phyloP scores from a whole-genome alignment of 768 basidiomycete genomes.

The Mycena leptocephala region DNA sequence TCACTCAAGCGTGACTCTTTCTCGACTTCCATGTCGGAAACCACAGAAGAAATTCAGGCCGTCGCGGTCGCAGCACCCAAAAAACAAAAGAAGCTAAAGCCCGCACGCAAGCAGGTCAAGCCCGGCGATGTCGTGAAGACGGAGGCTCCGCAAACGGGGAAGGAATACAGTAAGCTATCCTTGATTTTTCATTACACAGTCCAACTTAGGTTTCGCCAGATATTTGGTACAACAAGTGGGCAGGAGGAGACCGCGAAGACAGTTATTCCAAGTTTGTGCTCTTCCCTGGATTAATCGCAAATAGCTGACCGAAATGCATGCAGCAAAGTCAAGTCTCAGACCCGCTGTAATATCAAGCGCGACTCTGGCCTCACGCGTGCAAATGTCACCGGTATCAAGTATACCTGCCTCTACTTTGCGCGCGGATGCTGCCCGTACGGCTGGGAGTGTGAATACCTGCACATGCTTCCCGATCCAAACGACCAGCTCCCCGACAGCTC shows the following conservation, averaged over 20 bases:
- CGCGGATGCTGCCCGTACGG: conserved; percentile 98
- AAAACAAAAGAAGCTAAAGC: conserved; percentile 81
- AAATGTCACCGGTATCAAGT: conserved; percentile 93
- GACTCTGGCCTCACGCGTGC: conserved; percentile 97
- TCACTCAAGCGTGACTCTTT: background rate
- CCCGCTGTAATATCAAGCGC: conserved; percentile 88
- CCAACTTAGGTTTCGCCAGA: conserved; percentile 62
- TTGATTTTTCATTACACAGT: background rate
- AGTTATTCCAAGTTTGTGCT: conserved; percentile 90
- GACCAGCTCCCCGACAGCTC: conserved; percentile 89
- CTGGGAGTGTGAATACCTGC: conserved; percentile 97
- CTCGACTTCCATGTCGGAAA: conserved; percentile 17
- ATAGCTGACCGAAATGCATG: conserved; percentile 20
- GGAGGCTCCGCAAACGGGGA: conserved; percentile 92
- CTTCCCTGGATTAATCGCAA: background rate
- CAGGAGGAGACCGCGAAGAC: conserved; percentile 98
- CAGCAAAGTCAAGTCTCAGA: conserved; percentile 95
- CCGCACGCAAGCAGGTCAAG: conserved; percentile 95
- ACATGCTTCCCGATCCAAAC: conserved; percentile 84
- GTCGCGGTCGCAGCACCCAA: conserved; percentile 41
- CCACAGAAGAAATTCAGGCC: conserved; percentile 26
- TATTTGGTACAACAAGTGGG: conserved; percentile 99
- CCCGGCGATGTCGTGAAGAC: conserved; percentile 92
- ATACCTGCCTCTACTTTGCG: conserved; percentile 95
- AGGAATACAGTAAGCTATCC: conserved; percentile 89